Conservation (phyloP, 2,329 filamentous ascomycete genomes). For the Amesomyces nigricolor region DNA sequence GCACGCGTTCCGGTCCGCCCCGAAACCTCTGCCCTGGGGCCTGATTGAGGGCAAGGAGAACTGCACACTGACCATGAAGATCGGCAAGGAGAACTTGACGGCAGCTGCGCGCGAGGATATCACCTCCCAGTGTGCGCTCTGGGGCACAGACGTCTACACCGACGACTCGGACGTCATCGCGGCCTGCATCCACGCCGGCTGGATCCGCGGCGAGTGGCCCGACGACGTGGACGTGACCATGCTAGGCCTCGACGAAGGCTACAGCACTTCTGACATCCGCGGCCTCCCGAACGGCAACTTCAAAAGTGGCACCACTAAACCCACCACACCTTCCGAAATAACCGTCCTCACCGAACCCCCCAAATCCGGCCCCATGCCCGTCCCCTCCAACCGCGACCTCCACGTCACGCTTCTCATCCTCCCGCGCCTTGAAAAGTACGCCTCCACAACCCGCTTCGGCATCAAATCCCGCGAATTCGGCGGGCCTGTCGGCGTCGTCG, state of each 20-base stretch:
- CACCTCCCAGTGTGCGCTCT: constrained; percentile 71
- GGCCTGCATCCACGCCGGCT: constrained; percentile 88
- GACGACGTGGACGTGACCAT: constrained; percentile 68
- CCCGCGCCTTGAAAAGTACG: constrained; percentile 71
- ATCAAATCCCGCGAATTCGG: constrained; percentile 78
- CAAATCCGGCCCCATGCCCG: constrained; percentile 53
- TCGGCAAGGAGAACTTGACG: constrained; percentile 72
- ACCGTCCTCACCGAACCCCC: constrained; percentile 50
- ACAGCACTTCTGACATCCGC: constrained; percentile 25
- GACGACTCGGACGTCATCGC: constrained; percentile 93
- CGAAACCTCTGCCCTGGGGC: constrained; percentile 70
- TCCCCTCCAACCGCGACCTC: constrained; percentile 67
- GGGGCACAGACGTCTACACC: constrained; percentile 92
- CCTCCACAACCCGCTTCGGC: constrained; percentile 68
- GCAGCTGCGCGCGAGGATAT: constrained; percentile 72
- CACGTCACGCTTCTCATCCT: constrained; percentile 84
- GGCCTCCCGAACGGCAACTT: constrained; percentile 29
- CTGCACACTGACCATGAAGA: constrained; percentile 82
- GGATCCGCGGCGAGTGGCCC: constrained; percentile 83
- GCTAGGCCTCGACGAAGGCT: constrained; percentile 49
- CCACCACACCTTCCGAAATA: constrained; percentile 25
- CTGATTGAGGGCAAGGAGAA: constrained; percentile 71
- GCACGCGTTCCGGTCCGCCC: constrained; percentile 43
- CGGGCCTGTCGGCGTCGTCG: constrained; percentile 45
- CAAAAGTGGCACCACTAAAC: constrained; percentile 17